Evolutionary conservation across 306 rosid species (phyloP), one percentile per base, ranked within the genome.

Genomic region (Rosa chinensis): DNA sequence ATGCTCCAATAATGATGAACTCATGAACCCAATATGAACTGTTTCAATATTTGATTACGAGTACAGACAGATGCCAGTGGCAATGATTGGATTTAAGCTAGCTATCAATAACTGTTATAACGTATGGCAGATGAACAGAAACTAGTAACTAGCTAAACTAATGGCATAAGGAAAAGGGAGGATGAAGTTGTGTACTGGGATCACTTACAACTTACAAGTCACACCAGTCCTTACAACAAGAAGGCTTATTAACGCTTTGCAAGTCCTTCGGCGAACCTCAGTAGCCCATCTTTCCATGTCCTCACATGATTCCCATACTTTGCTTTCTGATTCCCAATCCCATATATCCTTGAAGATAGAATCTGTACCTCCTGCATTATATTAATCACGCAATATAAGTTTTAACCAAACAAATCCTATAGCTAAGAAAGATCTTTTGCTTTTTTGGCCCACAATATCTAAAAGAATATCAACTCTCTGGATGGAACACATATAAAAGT

Each of bases 251-350:
- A 20, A 55, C 17, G 16, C 47, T 77, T 50, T 21, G 42, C 50
- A 12, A 61, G 82, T 37, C 70, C 37, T 14, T 13, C 23, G 59
- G 23, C 48, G 44, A 74, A 72, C 32, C 37, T 42, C 35, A 16
- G 40, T 43, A 52, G 45, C 69, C 85, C 82, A 82, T 71, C 78
- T 82, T 72, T 82, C 85, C 75, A 77, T 64, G 56, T 82, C 78
- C 70, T 77, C 85, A n/a, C 53, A 71, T 32, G 47, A 72, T 72
- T 82, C 85, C 66, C 78, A 77, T 43, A 64, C 47, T 68, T 9
- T 73, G 78, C 85, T 82, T 59, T 72, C 75, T 53, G 72, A 44
- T 52, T 82, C 75, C 85, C 82, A 82, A 55, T 82, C 78, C 85
- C 85, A 82, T 32, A 77, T 32, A 49, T 35, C 21, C 49, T 32